These are phyloP conservation scores for Xylogone sp. DNA, from an alignment of 2,329 filamentous ascomycete genomes.

Conservation along the genomic window DNA sequence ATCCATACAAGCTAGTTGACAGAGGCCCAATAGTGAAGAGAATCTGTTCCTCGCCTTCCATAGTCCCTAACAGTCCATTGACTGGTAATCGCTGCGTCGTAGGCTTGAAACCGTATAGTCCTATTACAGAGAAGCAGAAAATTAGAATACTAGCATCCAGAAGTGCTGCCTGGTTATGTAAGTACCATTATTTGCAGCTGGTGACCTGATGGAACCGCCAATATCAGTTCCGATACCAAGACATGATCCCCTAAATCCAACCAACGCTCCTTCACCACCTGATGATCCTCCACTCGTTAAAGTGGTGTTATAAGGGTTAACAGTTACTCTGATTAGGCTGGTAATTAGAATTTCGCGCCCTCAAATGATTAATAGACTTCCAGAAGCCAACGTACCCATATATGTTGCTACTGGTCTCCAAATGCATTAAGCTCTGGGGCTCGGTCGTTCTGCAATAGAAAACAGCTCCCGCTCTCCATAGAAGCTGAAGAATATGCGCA, in stretches of 20 bases:
- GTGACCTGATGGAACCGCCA: conserved; percentile 44
- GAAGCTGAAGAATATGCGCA: conserved; percentile 42
- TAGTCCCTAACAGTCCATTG: conserved; percentile 15
- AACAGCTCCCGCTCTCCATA: conserved; percentile 44
- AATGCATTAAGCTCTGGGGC: conserved; percentile 51
- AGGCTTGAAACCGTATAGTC: conserved; percentile 28
- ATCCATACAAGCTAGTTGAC: conserved; percentile 46
- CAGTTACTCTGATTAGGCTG: conserved; percentile 47
- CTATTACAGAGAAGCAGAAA: conserved; percentile 14
- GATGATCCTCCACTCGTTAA: conserved; percentile 50
- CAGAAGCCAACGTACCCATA: conserved; percentile 41
- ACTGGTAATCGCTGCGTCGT: conserved; percentile 22
- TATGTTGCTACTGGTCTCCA: conserved; percentile 47
- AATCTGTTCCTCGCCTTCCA: conserved; percentile 31
- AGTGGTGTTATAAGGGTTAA: conserved; percentile 49
- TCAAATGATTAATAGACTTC: conserved; percentile 42
- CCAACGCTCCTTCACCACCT: conserved; percentile 53
- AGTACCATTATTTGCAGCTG: conserved; percentile 42
- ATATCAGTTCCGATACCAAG: conserved; percentile 53
- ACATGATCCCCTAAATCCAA: conserved; percentile 47
- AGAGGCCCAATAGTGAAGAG: conserved; percentile 49
- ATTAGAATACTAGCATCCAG: conserved; percentile 36
- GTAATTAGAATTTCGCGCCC: conserved; percentile 46
- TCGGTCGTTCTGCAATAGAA: conserved; percentile 50
- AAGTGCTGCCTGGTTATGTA: neutral